A percentile compares a stretch with the other conserved stretches of the same genome.
Conservation (phyloP, 495 filamentous ascomycete genomes). For the Platismatia glauca region DNA sequence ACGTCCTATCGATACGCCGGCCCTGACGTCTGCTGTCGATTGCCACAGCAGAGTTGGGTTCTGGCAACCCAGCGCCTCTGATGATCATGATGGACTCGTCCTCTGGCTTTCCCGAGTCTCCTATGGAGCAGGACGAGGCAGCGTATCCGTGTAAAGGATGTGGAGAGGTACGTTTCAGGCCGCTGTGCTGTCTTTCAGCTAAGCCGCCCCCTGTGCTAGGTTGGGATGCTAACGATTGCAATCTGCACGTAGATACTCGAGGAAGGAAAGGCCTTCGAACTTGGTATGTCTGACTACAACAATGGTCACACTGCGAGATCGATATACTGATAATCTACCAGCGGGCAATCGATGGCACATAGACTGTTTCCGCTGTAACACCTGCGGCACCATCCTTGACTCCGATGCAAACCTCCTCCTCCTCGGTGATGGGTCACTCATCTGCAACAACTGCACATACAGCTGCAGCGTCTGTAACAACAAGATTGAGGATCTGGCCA, state of each 20-base stretch:
- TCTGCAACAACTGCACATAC: constrained; percentile 99
- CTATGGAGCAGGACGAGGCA: constrained; percentile 80
- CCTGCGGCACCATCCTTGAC: constrained; percentile 88
- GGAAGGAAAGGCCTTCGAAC: constrained; percentile 96
- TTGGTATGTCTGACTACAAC: constrained; percentile 55
- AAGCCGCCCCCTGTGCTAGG: constrained; percentile 18
- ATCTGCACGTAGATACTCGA: constrained; percentile 65
- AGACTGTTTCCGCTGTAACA: constrained; percentile 98
- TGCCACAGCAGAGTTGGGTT: constrained; percentile 16
- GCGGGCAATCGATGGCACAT: constrained; percentile 99
- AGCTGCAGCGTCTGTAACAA: constrained; percentile 95
- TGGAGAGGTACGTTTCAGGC: constrained; percentile 64
- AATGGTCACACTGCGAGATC: constrained; percentile 15
- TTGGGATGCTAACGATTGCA: constrained; percentile 13
- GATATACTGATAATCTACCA: constrained; percentile 32
- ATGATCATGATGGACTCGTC: constrained; percentile 43
- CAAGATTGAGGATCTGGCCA: constrained; percentile 98
- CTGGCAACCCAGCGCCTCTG: constrained; percentile 8
- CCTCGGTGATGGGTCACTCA: constrained; percentile 93
- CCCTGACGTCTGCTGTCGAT: constrained; percentile 19
- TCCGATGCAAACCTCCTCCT: constrained; percentile 96
- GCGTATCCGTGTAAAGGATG: constrained; percentile 93
- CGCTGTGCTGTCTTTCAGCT: constrained; percentile 12
- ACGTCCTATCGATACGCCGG: constrained; percentile 22
- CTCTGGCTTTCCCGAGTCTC: constrained; percentile 65